These are phyloP conservation scores for Pouteria glomerata DNA, from an alignment of 148 eudicot genomes.

Conservation along the genomic window DNA sequence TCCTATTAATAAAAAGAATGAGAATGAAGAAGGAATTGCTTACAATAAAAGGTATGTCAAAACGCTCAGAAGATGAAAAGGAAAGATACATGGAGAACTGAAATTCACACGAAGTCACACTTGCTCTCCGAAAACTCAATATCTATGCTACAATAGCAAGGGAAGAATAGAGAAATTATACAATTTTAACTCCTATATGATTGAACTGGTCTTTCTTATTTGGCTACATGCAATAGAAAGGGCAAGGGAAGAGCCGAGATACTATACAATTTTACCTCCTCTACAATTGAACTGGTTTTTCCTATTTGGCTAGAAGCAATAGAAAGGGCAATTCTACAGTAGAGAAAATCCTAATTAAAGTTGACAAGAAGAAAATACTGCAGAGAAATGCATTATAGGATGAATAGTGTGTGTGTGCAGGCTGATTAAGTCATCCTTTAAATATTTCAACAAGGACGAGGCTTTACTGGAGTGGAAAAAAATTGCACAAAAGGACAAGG, in stretches of 20 bases:
- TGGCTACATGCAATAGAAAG: background rate
- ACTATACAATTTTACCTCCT: too few relatives aligned
- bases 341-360: background rate
- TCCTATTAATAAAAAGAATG: background rate
- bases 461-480: too few relatives aligned
- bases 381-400: too few relatives aligned
- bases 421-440: too few relatives aligned
- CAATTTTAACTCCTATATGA: too few relatives aligned
- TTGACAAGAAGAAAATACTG: background rate
- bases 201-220: background rate
- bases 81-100: background rate
- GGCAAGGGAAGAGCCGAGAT: too few relatives aligned
- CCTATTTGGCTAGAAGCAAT: too few relatives aligned
- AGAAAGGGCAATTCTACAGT: too few relatives aligned
- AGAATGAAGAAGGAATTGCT: background rate
- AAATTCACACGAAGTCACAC: background rate
- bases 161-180: background rate
- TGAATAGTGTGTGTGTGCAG: too few relatives aligned
- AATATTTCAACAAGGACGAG: too few relatives aligned
- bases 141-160: background rate
- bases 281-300: too few relatives aligned
- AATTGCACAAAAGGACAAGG: too few relatives aligned
- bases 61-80: background rate
- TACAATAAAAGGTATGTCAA: background rate
- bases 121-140: conserved; percentile 27